phyloP scores from a whole-genome alignment of 371 early-diverging fungal genomes.

The Capniomyces stellatus region DNA sequence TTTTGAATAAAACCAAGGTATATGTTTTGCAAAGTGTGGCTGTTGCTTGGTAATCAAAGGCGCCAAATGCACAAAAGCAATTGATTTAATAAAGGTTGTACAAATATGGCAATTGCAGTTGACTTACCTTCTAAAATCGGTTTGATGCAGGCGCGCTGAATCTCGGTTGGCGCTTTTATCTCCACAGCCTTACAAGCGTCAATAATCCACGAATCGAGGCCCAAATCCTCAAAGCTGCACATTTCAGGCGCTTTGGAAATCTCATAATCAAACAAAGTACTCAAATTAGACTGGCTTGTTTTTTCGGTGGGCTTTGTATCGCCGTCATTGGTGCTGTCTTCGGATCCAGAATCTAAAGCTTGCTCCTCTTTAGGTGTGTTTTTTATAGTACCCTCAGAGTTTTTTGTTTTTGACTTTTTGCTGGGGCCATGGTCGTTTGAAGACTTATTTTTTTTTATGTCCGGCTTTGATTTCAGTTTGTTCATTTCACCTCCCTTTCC shows the following conservation, averaged over 20 bases:
- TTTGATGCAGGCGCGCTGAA: slow-evolving; percentile 78
- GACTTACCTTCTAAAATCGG: slow-evolving; percentile 32
- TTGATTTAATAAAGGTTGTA: slow-evolving; percentile 15
- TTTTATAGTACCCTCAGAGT: too few relatives aligned
- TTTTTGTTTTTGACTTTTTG: background rate
- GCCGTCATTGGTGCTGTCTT: too few relatives aligned
- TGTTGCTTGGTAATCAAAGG: too few relatives aligned
- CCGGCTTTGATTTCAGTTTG: too few relatives aligned
- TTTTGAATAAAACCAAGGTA: background rate
- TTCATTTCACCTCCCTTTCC: too few relatives aligned
- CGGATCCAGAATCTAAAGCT: too few relatives aligned
- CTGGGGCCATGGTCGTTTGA: background rate
- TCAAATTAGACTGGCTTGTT: too few relatives aligned
- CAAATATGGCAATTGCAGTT: background rate
- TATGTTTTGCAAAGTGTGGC: background rate
- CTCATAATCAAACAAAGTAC: too few relatives aligned
- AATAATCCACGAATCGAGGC: slow-evolving; percentile 63
- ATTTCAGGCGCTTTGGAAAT: slow-evolving; percentile 8
- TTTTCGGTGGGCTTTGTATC: too few relatives aligned
- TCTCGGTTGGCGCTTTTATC: slow-evolving; percentile 80
- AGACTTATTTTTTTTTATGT: too few relatives aligned
- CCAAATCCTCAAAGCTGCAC: slow-evolving; percentile 38
- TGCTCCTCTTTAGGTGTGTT: too few relatives aligned
- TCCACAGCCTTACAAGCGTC: slow-evolving; percentile 58
- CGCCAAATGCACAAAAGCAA: too few relatives aligned